These are phyloP conservation scores for Davidsoniella eucalypti DNA, from an alignment of 2,329 filamentous ascomycete species.

Conservation along the genomic window DNA sequence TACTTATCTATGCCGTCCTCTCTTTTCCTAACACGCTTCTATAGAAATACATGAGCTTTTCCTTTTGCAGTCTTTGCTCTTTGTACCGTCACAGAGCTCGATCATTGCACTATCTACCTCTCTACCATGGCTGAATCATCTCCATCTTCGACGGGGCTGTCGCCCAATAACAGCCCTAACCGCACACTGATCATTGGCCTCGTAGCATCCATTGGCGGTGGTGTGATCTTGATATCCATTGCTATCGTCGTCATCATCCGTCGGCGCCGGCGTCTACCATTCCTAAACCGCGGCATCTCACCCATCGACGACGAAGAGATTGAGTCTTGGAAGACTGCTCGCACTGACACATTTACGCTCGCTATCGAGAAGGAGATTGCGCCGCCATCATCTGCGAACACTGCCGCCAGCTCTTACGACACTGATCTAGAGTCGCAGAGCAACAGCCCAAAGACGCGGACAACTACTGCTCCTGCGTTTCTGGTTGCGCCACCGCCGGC, in stretches of 20 bases:
- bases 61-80: too few relatives aligned
- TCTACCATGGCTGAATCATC: too few relatives aligned
- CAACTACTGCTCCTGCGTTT: not conserved
- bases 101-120: too few relatives aligned
- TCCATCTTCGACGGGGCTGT: too few relatives aligned
- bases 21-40: too few relatives aligned
- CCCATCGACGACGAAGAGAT: constrained; percentile 51
- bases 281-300: constrained; percentile 38
- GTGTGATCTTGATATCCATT: constrained; percentile 21
- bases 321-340: constrained; percentile 40
- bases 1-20: too few relatives aligned
- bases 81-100: too few relatives aligned
- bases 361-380: constrained; percentile 17
- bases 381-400: not conserved
- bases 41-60: too few relatives aligned
- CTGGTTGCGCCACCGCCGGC: not conserved
- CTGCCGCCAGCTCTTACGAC: not conserved
- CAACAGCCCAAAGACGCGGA: not conserved
- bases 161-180: constrained; percentile 15
- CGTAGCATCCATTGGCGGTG: constrained; percentile 31
- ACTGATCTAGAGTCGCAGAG: not conserved
- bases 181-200: constrained; percentile 33
- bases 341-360: constrained; percentile 12
- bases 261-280: constrained; percentile 22
- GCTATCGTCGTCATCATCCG: constrained; percentile 24